A percentile compares a stretch with the other conserved stretches of the same genome.
phyloP scores from a whole-genome alignment of 805 yeast genomes.

The Wickerhamiella azymoides region DNA sequence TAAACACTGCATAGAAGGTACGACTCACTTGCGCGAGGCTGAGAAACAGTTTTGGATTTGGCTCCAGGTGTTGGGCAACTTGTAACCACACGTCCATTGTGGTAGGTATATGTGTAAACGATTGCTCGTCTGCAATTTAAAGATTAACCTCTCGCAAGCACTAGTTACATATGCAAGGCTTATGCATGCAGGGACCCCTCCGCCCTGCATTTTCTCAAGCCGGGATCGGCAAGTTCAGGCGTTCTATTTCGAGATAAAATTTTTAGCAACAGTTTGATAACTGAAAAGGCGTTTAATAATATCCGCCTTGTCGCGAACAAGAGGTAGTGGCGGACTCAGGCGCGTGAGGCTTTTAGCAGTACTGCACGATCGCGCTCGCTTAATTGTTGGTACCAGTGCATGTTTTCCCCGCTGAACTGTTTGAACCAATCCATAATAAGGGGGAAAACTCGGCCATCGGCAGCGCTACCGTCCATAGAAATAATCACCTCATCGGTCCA shows the following conservation, averaged over 20 bases:
- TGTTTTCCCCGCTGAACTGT: constrained; percentile 12
- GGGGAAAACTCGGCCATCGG: constrained; percentile 17
- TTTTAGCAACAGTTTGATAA: no score
- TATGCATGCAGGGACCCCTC: no score
- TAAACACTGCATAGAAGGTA: background rate
- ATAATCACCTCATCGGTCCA: constrained; percentile 27
- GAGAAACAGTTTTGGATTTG: background rate
- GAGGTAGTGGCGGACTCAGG: background rate
- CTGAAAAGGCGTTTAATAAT: no score
- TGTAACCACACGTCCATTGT: background rate
- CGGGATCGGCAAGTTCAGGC: no score
- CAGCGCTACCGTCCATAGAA: constrained; percentile 14
- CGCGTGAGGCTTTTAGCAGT: constrained; percentile 10
- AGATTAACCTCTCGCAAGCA: no score
- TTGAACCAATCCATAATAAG: constrained; percentile 22
- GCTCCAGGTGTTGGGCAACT: background rate
- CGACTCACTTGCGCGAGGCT: background rate
- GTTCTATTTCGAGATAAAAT: no score
- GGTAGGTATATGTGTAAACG: no score
- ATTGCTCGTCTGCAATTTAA: no score
- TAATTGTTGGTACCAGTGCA: constrained; percentile 15
- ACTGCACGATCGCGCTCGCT: constrained; percentile 12
- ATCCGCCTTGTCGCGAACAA: no score
- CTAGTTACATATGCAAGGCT: no score
- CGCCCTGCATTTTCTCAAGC: no score